These are phyloP conservation scores for Sphaerulina populicola DNA, from an alignment of 2,329 filamentous ascomycete genomes.

Conservation along the genomic window DNA sequence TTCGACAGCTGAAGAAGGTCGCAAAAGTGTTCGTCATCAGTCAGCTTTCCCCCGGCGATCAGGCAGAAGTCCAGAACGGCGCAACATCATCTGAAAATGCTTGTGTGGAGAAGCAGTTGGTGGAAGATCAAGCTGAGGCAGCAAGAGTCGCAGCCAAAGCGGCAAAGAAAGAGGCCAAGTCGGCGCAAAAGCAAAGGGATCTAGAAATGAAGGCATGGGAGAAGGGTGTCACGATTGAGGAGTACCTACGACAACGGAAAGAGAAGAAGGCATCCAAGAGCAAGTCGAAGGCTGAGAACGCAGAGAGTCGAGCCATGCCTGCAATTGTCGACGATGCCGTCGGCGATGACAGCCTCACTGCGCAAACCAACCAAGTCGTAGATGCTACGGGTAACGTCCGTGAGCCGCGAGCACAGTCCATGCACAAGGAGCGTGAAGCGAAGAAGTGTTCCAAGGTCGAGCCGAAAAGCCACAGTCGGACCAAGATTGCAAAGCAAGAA, in stretches of 20 bases:
- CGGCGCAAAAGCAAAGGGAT: slow-evolving; percentile 12
- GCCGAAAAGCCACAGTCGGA: slow-evolving; percentile 1
- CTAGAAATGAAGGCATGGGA: slow-evolving; percentile 24
- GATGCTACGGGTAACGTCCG: slow-evolving; percentile 17
- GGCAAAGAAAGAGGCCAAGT: slow-evolving; percentile 14
- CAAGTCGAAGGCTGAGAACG: background rate
- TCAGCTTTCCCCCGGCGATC: slow-evolving; percentile 12
- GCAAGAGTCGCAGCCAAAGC: slow-evolving; percentile 13
- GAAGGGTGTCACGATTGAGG: slow-evolving; percentile 35
- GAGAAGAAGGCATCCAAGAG: slow-evolving; percentile 20
- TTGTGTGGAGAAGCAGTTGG: slow-evolving; percentile 8
- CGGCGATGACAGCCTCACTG: slow-evolving; percentile 12
- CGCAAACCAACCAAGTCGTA: slow-evolving; percentile 7
- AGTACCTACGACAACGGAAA: slow-evolving; percentile 24
- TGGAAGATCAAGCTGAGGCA: slow-evolving; percentile 2
- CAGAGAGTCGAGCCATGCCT: background rate
- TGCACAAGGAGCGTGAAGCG: slow-evolving; percentile 13
- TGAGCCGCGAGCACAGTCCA: slow-evolving; percentile 18
- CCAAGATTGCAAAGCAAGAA: slow-evolving; percentile 13
- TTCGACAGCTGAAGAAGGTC: slow-evolving; percentile 16
- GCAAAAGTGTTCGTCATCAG: slow-evolving; percentile 14
- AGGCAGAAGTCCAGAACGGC: background rate
- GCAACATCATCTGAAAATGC: background rate
- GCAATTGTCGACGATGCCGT: slow-evolving; percentile 16
- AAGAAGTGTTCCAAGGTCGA: slow-evolving; percentile 1